These are phyloP conservation scores for Aspergillus ustus DNA, from an alignment of 2,329 filamentous ascomycete genomes.

Conservation along the genomic window DNA sequence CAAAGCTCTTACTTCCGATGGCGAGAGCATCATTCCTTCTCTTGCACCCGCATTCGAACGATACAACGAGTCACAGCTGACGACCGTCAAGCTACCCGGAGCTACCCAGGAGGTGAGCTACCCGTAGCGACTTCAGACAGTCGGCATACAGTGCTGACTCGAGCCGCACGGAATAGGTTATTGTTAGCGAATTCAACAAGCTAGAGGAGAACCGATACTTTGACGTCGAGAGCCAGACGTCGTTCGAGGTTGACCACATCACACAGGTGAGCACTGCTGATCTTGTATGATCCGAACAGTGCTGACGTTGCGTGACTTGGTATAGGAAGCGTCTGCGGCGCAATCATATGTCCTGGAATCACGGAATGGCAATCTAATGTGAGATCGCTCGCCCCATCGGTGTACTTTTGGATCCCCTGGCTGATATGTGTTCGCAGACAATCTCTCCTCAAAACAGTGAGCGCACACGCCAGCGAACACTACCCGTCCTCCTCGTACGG, in stretches of 20 bases:
- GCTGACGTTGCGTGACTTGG: not conserved
- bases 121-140: not conserved
- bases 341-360: slow-evolving; percentile 82
- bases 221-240: slow-evolving; percentile 84
- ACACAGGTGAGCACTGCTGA: slow-evolving; percentile 62
- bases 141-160: slow-evolving; percentile 4
- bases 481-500: slow-evolving; percentile 81
- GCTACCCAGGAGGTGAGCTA: slow-evolving; percentile 73
- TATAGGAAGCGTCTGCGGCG: slow-evolving; percentile 76
- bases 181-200: slow-evolving; percentile 85
- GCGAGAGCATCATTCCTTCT: slow-evolving; percentile 68
- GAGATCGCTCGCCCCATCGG: slow-evolving; percentile 40
- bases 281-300: slow-evolving; percentile 20
- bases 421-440: slow-evolving; percentile 60
- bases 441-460: slow-evolving; percentile 78
- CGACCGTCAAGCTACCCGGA: slow-evolving; percentile 86
- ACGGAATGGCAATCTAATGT: slow-evolving; percentile 78
- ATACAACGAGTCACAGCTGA: slow-evolving; percentile 96
- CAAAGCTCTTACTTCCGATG: slow-evolving; percentile 77
- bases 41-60: slow-evolving; percentile 84
- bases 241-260: slow-evolving; percentile 84
- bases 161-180: slow-evolving; percentile 55
- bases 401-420: not conserved
- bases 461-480: slow-evolving; percentile 81
- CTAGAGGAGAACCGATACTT: slow-evolving; percentile 83